phyloP scores from a whole-genome alignment of 148 eudicot species.

The Limonium bicolor region DNA sequence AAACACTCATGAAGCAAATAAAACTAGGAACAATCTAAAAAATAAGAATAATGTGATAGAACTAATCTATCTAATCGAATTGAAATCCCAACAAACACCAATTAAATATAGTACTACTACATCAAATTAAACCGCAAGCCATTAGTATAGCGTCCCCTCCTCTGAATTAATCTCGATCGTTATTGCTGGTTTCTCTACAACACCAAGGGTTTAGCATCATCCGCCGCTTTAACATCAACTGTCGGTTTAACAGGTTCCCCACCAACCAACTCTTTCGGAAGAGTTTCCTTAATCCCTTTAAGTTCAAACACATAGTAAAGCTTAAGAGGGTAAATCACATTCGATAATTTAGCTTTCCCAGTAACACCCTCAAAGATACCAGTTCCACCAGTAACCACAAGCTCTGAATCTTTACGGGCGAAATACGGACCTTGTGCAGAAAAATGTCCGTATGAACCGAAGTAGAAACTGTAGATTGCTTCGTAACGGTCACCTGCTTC shows the following conservation, averaged over 20 bases:
- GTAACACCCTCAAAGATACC: conserved; percentile 8
- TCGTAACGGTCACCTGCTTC: conserved; percentile 11
- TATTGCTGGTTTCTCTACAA: neutral
- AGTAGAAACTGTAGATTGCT: conserved; percentile 22
- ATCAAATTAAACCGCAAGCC: neutral
- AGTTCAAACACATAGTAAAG: conserved; percentile 6
- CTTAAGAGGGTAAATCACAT: conserved; percentile 12
- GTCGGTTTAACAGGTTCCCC: conserved; percentile 3
- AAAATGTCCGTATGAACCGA: conserved; percentile 21
- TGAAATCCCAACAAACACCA: too few relatives aligned
- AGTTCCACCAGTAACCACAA: conserved; percentile 13
- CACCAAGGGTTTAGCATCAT: neutral
- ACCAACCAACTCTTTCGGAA: conserved; percentile 4
- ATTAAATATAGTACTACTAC: neutral
- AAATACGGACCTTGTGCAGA: conserved; percentile 21
- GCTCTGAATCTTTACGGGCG: conserved; percentile 7
- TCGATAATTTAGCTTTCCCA: conserved; percentile 7
- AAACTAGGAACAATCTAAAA: too few relatives aligned
- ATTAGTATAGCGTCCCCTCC: neutral
- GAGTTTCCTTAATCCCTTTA: neutral
- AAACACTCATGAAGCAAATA: too few relatives aligned
- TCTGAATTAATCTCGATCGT: neutral
- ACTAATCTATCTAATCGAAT: too few relatives aligned
- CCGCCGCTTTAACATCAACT: neutral
- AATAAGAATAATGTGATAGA: too few relatives aligned